Conservation (phyloP, 2,329 filamentous ascomycete species). For the Aspergillus tanneri region DNA sequence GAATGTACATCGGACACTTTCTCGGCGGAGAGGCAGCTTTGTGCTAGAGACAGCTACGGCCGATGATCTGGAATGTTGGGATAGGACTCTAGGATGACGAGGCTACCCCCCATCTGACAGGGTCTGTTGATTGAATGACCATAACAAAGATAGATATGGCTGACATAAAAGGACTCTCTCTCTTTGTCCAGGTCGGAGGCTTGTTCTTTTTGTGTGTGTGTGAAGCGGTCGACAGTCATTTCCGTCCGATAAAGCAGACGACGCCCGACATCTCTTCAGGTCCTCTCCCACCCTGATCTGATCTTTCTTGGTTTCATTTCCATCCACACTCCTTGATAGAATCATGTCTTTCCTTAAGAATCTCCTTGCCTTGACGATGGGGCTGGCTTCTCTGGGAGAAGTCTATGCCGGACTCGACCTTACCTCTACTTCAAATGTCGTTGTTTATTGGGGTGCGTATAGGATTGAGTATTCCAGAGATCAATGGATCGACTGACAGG, state of each 20-base stretch:
- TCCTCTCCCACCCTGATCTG: not conserved
- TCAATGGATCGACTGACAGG: not conserved
- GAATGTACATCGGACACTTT: slow-evolving; percentile 27
- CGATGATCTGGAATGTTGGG: not conserved
- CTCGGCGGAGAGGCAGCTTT: not conserved
- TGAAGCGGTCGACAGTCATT: no score
- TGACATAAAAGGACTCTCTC: not conserved
- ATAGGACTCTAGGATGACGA: not conserved
- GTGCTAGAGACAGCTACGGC: not conserved
- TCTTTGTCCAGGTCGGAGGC: no score
- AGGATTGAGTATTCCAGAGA: not conserved
- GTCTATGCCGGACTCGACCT: slow-evolving; percentile 46
- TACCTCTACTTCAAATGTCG: slow-evolving; percentile 54
- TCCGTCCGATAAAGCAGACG: not conserved
- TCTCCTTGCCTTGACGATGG: slow-evolving; percentile 26
- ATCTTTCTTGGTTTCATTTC: no score
- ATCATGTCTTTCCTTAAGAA: slow-evolving; percentile 29
- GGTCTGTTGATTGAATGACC: not conserved
- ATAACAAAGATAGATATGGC: not conserved
- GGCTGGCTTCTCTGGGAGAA: slow-evolving; percentile 32
- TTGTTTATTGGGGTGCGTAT: slow-evolving; percentile 62
- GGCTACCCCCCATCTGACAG: not conserved
- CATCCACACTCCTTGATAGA: no score
- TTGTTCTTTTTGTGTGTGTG: no score
- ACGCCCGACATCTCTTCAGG: not conserved